Percentiles rank a stretch among this genome's conserved stretches.
phyloP scores from a whole-genome alignment of 495 filamentous ascomycete species.

The Aspergillus nanangensis region DNA sequence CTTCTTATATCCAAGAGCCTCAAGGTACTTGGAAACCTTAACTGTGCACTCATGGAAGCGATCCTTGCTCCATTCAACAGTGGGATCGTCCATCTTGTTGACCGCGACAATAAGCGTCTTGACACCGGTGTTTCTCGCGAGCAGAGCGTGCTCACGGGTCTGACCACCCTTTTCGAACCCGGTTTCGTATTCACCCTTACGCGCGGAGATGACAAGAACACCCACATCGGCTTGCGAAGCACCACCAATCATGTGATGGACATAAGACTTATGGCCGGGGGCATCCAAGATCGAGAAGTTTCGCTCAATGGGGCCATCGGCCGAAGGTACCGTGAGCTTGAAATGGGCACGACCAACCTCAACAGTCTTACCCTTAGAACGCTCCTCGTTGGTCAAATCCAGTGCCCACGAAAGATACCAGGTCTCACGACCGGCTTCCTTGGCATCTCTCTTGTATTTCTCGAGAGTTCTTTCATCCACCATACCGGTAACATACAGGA shows the following conservation, averaged over 20 bases:
- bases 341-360: constrained; percentile 97
- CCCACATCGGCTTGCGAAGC: constrained; percentile 96
- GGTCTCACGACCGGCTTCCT: constrained; percentile 93
- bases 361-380: constrained; percentile 96
- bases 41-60: constrained; percentile 88
- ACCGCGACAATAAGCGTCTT: constrained; percentile 90
- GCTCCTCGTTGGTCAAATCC: constrained; percentile 93
- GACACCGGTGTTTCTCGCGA: constrained; percentile 97
- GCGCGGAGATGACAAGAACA: constrained; percentile 91
- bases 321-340: constrained; percentile 72
- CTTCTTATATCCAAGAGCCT: constrained; percentile 91
- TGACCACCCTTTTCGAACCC: constrained; percentile 99
- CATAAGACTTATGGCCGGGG: constrained; percentile 93
- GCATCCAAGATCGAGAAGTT: constrained; percentile 92
- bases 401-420: constrained; percentile 99
- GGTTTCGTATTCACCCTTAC: constrained; percentile 98
- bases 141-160: constrained; percentile 92
- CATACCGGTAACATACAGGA: constrained; percentile 93
- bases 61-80: constrained; percentile 89
- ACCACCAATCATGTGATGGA: constrained; percentile 94
- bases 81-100: constrained; percentile 98
- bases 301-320: constrained; percentile 36
- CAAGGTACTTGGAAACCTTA: constrained; percentile 84
- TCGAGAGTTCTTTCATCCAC: constrained; percentile 98
- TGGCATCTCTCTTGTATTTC: constrained; percentile 94